phyloP scores from a whole-genome alignment of 257 asterid genomes.

The Lithospermum erythrorhizon region DNA sequence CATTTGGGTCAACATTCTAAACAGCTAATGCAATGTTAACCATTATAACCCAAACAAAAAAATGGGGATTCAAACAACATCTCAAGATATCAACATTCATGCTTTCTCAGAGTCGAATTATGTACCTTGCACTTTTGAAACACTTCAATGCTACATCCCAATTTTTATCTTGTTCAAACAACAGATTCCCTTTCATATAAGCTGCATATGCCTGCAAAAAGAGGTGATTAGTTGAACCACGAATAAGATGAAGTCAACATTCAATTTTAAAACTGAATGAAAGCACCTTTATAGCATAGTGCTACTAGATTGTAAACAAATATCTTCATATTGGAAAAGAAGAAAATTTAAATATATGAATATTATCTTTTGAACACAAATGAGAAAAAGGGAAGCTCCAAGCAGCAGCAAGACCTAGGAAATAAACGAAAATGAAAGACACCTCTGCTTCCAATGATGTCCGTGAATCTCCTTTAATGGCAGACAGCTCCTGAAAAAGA shows the following conservation, averaged over 20 bases:
- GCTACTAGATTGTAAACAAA: background rate
- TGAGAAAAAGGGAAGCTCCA: background rate
- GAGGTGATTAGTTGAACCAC: constrained; percentile 7
- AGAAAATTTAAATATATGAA: background rate
- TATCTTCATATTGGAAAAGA: background rate
- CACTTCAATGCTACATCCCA: constrained; percentile 90
- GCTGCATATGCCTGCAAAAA: constrained; percentile 86
- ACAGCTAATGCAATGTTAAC: background rate
- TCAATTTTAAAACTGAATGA: background rate
- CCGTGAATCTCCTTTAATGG: constrained; percentile 83
- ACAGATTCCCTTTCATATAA: constrained; percentile 83
- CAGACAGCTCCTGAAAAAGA: constrained; percentile 66
- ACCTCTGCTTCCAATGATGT: constrained; percentile 98
- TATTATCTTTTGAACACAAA: background rate
- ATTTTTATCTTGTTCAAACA: constrained; percentile 84
- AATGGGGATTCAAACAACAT: constrained; percentile 3
- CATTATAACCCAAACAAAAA: constrained; percentile 1
- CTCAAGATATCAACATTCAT: constrained; percentile 10
- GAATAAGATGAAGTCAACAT: background rate
- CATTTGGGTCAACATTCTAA: constrained; percentile 3
- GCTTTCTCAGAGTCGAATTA: too few species aligned
- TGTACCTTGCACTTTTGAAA: constrained; percentile 86
- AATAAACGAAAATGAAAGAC: constrained; percentile 2
- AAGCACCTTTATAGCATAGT: background rate
- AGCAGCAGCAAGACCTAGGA: background rate